A percentile compares a stretch with the other conserved stretches of the same genome.
Evolutionary conservation across 2,329 filamentous ascomycete species (phyloP).

Genomic region (Arthroderma uncinatum): DNA sequence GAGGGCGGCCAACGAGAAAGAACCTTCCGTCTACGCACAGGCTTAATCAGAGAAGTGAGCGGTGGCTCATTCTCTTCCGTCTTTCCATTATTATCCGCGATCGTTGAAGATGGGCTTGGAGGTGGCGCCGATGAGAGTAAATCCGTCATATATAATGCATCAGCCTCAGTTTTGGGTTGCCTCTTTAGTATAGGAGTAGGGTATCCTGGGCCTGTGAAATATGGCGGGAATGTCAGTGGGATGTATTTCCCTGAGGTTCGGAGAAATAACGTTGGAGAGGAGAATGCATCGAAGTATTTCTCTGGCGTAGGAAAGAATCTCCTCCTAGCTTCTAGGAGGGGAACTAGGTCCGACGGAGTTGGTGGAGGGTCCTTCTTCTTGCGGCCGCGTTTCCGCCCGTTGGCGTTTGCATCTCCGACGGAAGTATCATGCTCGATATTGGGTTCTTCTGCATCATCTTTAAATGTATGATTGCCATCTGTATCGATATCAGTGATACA

Average conservation of each 20-base stretch:
- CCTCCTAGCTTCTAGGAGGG: slow-evolving; percentile 27
- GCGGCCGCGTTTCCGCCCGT: slow-evolving; percentile 9
- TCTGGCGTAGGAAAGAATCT: slow-evolving; percentile 28
- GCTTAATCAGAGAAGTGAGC: slow-evolving; percentile 6
- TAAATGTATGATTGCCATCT: background rate
- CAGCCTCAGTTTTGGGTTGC: slow-evolving; percentile 7
- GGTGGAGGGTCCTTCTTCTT: slow-evolving; percentile 14
- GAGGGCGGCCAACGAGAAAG: slow-evolving; percentile 32
- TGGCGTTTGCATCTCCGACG: background rate
- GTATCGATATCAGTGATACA: slow-evolving; percentile 18
- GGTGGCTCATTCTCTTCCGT: background rate
- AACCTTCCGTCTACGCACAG: slow-evolving; percentile 26
- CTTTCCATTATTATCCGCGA: slow-evolving; percentile 4
- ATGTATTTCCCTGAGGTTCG: slow-evolving; percentile 33
- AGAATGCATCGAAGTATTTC: slow-evolving; percentile 35
- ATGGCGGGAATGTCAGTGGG: slow-evolving; percentile 25
- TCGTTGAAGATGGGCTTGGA: background rate
- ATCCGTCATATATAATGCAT: slow-evolving; percentile 7
- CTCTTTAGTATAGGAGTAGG: slow-evolving; percentile 24
- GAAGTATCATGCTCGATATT: background rate
- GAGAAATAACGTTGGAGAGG: slow-evolving; percentile 34
- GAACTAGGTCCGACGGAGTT: slow-evolving; percentile 25
- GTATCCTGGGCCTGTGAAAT: slow-evolving; percentile 26
- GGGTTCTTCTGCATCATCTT: background rate
- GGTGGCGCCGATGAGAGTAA: background rate